Base-by-base conservation (phyloP, 495 filamentous ascomycete genomes). In the Penicillium roqueforti region DNA sequence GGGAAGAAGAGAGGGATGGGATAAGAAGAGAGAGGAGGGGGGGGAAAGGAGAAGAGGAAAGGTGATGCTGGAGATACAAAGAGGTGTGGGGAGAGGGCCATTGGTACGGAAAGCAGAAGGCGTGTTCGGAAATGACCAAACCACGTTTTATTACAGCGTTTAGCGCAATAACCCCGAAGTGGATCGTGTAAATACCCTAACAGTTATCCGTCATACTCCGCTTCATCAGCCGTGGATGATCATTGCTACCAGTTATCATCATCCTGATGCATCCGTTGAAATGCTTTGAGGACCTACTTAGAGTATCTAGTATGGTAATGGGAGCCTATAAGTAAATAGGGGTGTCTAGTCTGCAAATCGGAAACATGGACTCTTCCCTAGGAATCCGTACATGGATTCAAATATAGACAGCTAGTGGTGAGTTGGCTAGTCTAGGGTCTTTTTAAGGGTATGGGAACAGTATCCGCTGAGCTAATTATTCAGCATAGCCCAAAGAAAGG, bases 21-120 rank as follows among this genome's bases (percentile, higher is more conserved):
- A 40, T 38, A 43, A 42, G 43, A 57, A 48, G 18, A 37, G 42
- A 52, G 52, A 49, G 54, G 51, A 49, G 54, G 34, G 54, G 53
- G 56, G 51, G 51, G 51, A 53, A 68, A 60, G 51, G 55, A 63
- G 62, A 65, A 59, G 51, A 57, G 56, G 61, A 66, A 65, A 59
- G 68, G 60, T 65, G 60, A 67, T 64, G 58, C 55, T 62, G 42
- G 62, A 60, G 61, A 63, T 67, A 66, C 60, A 57, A 64, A 64
- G 59, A 63, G 60, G 54, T 63, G 65, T 57, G 66, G 68, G 64
- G 58, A 66, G 54, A 57, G 51, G 37, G 25, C 42, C 25, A 51
- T 39, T 39, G 40, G 39, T 53, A 53, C 34, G 36, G 41, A 56
- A 51, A 62, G 42, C 45, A 51, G 37, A 36, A 52, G 40, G 29